phyloP scores from a whole-genome alignment of 768 basidiomycete species.

The Asterophora parasitica region DNA sequence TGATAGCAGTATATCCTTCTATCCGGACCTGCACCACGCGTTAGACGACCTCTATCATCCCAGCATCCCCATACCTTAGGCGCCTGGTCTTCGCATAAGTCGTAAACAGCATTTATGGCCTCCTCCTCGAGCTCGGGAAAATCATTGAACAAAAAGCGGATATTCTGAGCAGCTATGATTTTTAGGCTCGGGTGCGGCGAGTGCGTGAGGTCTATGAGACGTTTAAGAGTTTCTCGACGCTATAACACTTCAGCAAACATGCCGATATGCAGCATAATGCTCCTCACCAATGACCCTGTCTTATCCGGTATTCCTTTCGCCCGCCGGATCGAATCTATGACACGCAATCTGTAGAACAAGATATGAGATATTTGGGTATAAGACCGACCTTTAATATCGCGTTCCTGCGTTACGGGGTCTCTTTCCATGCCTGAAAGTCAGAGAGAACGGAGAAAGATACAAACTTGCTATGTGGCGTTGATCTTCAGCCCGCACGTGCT shows the following conservation, averaged over 20 bases:
- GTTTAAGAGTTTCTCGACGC: slow-evolving; percentile 49
- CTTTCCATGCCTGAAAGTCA: slow-evolving; percentile 20
- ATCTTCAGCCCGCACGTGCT: neutral
- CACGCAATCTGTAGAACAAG: neutral
- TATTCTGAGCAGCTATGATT: slow-evolving; percentile 51
- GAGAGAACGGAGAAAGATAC: neutral
- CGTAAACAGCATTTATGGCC: slow-evolving; percentile 74
- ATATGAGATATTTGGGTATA: too few species aligned
- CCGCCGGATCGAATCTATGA: slow-evolving; percentile 36
- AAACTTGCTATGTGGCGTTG: slow-evolving; percentile 5
- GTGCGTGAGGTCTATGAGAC: slow-evolving; percentile 51
- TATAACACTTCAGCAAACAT: slow-evolving; percentile 20
- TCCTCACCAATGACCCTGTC: slow-evolving; percentile 35
- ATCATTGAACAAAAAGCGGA: slow-evolving; percentile 57
- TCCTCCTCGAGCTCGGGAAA: slow-evolving; percentile 71
- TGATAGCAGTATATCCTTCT: slow-evolving; percentile 62
- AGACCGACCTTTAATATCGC: slow-evolving; percentile 29
- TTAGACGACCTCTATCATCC: neutral
- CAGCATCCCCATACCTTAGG: slow-evolving; percentile 33
- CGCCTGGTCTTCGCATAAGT: slow-evolving; percentile 69
- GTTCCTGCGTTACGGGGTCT: slow-evolving; percentile 29
- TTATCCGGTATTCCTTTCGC: slow-evolving; percentile 36
- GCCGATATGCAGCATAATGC: neutral
- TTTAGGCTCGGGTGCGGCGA: slow-evolving; percentile 44
- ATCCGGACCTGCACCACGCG: slow-evolving; percentile 51